phyloP scores from a whole-genome alignment of 495 filamentous ascomycete species.

The Xylaria sp. region DNA sequence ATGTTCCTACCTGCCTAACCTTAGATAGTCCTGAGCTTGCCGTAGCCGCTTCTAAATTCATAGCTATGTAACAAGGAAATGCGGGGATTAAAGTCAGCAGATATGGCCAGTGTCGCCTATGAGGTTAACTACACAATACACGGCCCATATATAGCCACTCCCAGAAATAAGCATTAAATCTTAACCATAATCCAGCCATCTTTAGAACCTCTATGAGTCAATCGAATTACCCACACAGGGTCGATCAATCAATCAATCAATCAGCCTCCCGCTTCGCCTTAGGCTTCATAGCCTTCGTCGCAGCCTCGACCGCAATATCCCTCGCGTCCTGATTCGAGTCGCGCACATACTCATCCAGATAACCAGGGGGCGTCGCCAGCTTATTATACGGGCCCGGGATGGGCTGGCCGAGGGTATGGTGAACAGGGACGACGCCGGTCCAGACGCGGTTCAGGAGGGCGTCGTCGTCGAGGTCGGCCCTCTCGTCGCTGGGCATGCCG shows the following conservation, averaged over 20 bases:
- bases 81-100: neutral
- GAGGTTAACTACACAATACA: neutral
- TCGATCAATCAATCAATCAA: neutral
- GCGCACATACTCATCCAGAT: conserved; percentile 65
- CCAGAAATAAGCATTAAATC: neutral
- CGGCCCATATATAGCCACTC: neutral
- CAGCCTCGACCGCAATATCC: conserved; percentile 60
- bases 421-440: conserved; percentile 86
- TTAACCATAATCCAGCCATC: neutral
- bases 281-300: conserved; percentile 36
- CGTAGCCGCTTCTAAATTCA: neutral
- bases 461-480: conserved; percentile 68
- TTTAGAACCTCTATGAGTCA: neutral
- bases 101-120: neutral
- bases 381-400: conserved; percentile 68
- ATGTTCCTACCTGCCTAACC: no score
- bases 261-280: conserved; percentile 30
- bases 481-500: conserved; percentile 74
- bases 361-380: conserved; percentile 65
- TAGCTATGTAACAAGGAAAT: neutral
- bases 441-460: conserved; percentile 68
- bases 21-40: neutral
- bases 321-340: conserved; percentile 61
- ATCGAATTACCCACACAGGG: neutral
- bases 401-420: conserved; percentile 70